Percentiles rank a stretch among this genome's conserved stretches.
Evolutionary conservation across 345 rosid genomes (phyloP).

Genomic region (Murraya koenigii): DNA sequence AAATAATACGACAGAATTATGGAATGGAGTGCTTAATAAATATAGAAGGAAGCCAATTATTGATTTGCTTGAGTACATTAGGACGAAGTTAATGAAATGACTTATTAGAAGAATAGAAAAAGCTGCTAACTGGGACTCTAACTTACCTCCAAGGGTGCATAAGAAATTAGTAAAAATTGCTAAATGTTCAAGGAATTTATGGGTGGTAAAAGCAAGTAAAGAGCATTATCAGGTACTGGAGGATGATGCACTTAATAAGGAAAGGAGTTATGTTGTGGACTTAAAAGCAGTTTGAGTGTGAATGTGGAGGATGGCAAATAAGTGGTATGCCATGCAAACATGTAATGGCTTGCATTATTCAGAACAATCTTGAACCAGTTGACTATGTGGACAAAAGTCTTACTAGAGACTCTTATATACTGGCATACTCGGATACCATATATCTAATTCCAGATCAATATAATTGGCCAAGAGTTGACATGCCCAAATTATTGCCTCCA

Average conservation of each 20-base stretch:
- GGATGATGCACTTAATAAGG: background rate
- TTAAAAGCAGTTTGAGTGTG: background rate
- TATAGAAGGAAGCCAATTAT: background rate
- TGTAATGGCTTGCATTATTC: background rate
- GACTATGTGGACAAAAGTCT: background rate
- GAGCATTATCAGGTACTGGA: background rate
- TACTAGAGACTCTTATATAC: background rate
- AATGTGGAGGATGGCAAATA: background rate
- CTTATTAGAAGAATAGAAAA: background rate
- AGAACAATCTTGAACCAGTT: background rate
- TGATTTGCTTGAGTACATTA: background rate
- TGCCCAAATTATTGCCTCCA: no score
- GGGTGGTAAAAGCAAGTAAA: background rate
- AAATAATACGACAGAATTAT: no score
- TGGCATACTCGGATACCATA: no score
- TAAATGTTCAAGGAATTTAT: background rate
- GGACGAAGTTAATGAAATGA: background rate
- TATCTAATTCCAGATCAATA: no score
- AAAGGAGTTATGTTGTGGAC: background rate
- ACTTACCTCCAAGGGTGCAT: background rate
- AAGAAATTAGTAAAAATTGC: background rate
- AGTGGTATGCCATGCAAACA: background rate
- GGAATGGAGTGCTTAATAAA: background rate
- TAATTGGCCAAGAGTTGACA: no score
- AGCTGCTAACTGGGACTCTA: background rate